A percentile compares a stretch with the other conserved stretches of the same genome.
Conservation (phyloP, 1,284 basidiomycete species). For the Boletus calvinii region DNA sequence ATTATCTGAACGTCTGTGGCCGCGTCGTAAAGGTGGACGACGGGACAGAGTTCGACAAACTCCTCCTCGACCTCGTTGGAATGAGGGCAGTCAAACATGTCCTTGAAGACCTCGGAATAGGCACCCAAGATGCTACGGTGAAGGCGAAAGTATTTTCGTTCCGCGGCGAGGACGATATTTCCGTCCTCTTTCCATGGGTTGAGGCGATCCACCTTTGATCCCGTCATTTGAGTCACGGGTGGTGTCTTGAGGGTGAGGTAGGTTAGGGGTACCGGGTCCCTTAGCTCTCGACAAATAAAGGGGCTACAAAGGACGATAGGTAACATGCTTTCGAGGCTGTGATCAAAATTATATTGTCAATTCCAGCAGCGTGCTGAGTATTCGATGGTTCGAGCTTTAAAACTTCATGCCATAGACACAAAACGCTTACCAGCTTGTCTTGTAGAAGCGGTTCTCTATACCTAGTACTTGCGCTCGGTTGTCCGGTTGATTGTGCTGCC, state of each 20-base stretch:
- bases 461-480: too few species aligned
- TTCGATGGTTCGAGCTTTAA: too few species aligned
- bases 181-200: constrained; percentile 13
- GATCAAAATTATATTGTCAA: too few species aligned
- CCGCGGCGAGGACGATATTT: constrained; percentile 2
- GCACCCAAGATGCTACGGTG: constrained; percentile 8
- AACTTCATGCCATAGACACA: too few species aligned
- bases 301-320: too few species aligned
- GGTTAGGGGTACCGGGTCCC: not conserved
- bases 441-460: too few species aligned
- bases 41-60: constrained; percentile 10
- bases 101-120: constrained; percentile 11
- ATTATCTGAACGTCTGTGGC: constrained; percentile 10
- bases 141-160: constrained; percentile 9
- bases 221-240: not conserved
- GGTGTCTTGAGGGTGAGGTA: not conserved
- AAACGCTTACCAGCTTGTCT: too few species aligned
- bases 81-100: constrained; percentile 6
- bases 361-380: too few species aligned
- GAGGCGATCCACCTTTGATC: not conserved
- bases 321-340: too few species aligned
- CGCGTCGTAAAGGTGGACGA: constrained; percentile 10
- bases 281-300: not conserved
- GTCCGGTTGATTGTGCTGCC: too few species aligned
- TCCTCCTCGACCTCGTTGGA: not conserved